phyloP scores from a whole-genome alignment of 2,329 filamentous ascomycete species.

The Westerdykella aurantiaca region DNA sequence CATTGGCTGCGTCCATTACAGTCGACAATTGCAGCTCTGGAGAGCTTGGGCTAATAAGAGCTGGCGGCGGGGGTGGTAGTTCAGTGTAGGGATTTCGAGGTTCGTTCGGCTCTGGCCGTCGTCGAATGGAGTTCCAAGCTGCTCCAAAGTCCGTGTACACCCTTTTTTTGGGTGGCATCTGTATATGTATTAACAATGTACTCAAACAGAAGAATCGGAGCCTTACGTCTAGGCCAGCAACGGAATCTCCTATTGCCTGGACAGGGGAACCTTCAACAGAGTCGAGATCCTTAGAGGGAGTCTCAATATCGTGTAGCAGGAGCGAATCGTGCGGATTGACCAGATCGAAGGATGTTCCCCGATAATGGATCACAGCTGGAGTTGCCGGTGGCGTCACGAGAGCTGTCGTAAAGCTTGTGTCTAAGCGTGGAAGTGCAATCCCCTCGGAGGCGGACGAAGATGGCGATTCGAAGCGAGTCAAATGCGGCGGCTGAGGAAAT shows the following conservation, averaged over 20 bases:
- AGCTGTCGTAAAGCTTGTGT: conserved; percentile 20
- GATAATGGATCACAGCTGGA: conserved; percentile 36
- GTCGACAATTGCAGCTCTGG: conserved; percentile 23
- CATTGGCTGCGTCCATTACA: conserved; percentile 12
- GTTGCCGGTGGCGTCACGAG: conserved; percentile 34
- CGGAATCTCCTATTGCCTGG: conserved; percentile 18
- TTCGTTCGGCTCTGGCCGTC: conserved; percentile 6
- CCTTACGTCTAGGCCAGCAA: conserved; percentile 15
- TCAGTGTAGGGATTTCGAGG: not conserved
- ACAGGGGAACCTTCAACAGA: conserved; percentile 28
- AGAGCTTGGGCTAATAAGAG: conserved; percentile 22
- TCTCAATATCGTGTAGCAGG: conserved; percentile 32
- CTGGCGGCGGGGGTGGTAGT: conserved; percentile 19
- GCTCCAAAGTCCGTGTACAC: conserved; percentile 26
- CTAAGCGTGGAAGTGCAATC: conserved; percentile 14
- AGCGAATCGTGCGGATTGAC: conserved; percentile 37
- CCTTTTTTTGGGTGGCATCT: conserved; percentile 30
- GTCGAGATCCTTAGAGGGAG: conserved; percentile 32
- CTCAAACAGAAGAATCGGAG: conserved; percentile 1
- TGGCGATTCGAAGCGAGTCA: conserved; percentile 9
- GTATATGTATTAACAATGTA: conserved; percentile 1
- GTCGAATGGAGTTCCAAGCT: conserved; percentile 23
- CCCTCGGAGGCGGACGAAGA: conserved; percentile 19
- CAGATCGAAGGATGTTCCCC: conserved; percentile 37
- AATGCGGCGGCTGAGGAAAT: conserved; percentile 31